Conservation (phyloP, 192 early-diverging fungal genomes). For the Podila epigama region DNA sequence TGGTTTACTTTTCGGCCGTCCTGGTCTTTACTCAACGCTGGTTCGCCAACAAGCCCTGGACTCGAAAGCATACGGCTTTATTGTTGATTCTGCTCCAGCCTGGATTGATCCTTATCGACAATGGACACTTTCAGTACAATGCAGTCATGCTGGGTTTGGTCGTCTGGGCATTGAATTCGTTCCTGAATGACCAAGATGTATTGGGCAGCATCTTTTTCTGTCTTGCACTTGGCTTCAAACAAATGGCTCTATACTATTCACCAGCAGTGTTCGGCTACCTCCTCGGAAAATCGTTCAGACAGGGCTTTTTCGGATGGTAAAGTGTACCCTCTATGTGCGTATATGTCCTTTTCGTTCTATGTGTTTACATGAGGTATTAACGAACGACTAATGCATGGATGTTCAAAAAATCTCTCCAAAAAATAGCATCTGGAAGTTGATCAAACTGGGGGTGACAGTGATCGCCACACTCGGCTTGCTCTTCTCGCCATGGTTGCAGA, state of each 20-base stretch:
- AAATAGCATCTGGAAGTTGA: constrained; percentile 47
- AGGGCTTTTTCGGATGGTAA: constrained; percentile 52
- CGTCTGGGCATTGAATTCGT: constrained; percentile 75
- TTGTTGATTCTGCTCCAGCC: constrained; percentile 83
- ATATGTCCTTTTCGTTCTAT: neutral
- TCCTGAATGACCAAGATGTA: constrained; percentile 67
- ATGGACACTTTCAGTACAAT: constrained; percentile 99
- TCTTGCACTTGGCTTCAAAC: constrained; percentile 89
- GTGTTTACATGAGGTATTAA: no score
- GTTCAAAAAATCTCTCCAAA: no score
- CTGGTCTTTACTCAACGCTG: constrained; percentile 66
- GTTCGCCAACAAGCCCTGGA: constrained; percentile 48
- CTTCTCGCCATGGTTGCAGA: constrained; percentile 75
- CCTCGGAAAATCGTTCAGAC: constrained; percentile 73
- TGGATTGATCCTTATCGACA: constrained; percentile 90
- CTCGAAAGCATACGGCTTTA: constrained; percentile 51
- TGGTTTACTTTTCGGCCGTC: constrained; percentile 82
- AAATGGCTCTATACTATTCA: constrained; percentile 96
- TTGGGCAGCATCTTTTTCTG: constrained; percentile 84
- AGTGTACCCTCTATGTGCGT: no score
- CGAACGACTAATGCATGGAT: no score
- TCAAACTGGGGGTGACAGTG: constrained; percentile 77
- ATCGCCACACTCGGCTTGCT: constrained; percentile 70
- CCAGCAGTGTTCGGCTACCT: constrained; percentile 91
- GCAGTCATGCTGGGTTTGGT: constrained; percentile 94